Evolutionary conservation across 225 moss, liverwort and hornwort genomes (phyloP).

Genomic region (Polytrichum commune): DNA sequence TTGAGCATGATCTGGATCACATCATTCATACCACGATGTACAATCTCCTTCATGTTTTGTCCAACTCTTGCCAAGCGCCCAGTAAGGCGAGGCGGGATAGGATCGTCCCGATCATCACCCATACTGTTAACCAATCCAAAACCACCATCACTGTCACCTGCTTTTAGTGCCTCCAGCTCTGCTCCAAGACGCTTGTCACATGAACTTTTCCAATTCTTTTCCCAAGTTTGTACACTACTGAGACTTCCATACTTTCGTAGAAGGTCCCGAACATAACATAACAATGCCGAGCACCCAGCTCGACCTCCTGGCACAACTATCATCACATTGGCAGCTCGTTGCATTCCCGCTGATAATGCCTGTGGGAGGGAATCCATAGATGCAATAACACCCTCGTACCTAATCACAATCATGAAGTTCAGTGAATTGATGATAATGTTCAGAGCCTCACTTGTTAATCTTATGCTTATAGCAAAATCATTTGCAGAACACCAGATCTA

Average conservation of each 20-base stretch:
- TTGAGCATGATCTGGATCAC: conserved; percentile 50
- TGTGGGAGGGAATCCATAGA: conserved; percentile 97
- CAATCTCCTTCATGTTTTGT: conserved; percentile 62
- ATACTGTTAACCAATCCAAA: conserved; percentile 71
- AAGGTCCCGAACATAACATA: conserved; percentile 79
- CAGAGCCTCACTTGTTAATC: no score
- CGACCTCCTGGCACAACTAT: conserved; percentile 83
- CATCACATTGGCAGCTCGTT: conserved; percentile 86
- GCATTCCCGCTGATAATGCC: conserved; percentile 89
- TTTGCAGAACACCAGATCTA: no score
- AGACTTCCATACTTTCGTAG: conserved; percentile 77
- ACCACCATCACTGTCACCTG: conserved; percentile 82
- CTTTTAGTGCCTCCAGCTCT: conserved; percentile 94
- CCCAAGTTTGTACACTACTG: conserved; percentile 79
- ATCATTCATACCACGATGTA: conserved; percentile 67
- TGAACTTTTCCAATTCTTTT: conserved; percentile 83
- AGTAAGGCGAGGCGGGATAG: conserved; percentile 68
- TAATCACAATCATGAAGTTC: conserved; percentile 21
- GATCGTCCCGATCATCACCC: conserved; percentile 89
- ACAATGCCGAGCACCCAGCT: conserved; percentile 83
- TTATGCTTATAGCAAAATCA: no score
- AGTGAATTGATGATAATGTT: no score
- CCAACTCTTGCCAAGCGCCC: conserved; percentile 70
- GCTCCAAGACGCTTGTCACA: conserved; percentile 85
- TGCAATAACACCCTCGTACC: conserved; percentile 84